Evolutionary conservation across 208 protist species (phyloP).

Genomic region (Balamuthia mandrillaris): DNA sequence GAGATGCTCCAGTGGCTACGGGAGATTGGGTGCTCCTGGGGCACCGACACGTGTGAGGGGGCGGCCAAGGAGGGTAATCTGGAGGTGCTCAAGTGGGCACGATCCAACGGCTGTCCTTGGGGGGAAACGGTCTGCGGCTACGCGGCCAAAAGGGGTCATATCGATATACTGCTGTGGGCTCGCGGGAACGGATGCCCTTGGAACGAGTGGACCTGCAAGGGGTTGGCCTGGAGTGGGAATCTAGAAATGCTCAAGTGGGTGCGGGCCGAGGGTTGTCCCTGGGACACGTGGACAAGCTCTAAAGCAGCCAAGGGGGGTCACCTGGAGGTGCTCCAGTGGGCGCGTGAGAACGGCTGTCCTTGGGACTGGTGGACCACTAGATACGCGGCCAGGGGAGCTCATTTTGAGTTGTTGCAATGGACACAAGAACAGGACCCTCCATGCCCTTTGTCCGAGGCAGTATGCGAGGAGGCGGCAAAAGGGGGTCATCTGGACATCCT

Average conservation of each 20-base stretch:
- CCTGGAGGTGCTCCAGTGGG: neutral
- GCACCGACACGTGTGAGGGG: neutral
- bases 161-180: neutral
- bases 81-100: neutral
- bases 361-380: neutral
- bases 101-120: neutral
- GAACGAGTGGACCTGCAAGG: neutral
- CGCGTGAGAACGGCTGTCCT: neutral
- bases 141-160: neutral
- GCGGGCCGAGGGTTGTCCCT: neutral
- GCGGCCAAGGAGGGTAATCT: neutral
- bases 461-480: neutral
- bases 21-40: neutral
- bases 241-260: neutral
- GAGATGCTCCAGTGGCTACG: neutral
- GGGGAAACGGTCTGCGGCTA: too few relatives aligned
- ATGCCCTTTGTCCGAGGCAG: neutral
- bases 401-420: neutral
- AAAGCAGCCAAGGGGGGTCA: neutral
- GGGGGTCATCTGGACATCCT: neutral
- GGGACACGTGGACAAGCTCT: neutral
- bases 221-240: neutral
- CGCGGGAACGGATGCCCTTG: neutral
- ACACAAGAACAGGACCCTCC: neutral
- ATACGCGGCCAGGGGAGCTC: neutral